Base-by-base conservation (phyloP, 1,284 basidiomycete genomes). In the Ustilago esculenta region DNA sequence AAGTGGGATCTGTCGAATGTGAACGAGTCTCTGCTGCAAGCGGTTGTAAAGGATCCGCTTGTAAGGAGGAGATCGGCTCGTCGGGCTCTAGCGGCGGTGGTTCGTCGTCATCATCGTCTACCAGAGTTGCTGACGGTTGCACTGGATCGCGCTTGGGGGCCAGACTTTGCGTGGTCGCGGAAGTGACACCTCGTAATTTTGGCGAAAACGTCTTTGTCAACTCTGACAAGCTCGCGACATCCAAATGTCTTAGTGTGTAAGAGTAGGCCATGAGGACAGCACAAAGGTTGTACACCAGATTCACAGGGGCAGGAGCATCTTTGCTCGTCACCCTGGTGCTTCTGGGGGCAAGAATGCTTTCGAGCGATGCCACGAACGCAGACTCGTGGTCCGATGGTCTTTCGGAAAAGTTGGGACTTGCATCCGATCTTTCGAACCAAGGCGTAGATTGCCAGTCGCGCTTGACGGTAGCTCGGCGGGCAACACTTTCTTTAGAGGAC, bases 41-140 rank as follows among this genome's bases (percentile, higher is more conserved):
- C n/a, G n/a, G n/a, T n/a, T n/a, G n/a, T n/a, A n/a, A n/a, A n/a
- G 37, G 33, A n/a, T 33, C 14, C 2, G 9, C 4, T 24, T n/a
- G 6, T 3, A 21, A 17, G 15, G 18, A 8, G 33, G 12, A 25
- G 37, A 17, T 27, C 2, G 59, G 47, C 10, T 21, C 33, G 30
- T 72, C 70, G 6, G 59, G 59, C 33, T 72, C 70, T 18, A 72
- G 70, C 15, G 66, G 70, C 23, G 70, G 70, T 17, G 67, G 67
- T 23, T 59, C 59, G 3, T 69, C 69, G 21, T 72, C 66, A 18
- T 64, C 51, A 12, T 46, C 32, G n/a, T n/a, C n/a, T n/a, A n/a
- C n/a, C n/a, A n/a, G n/a, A n/a, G n/a, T n/a, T n/a, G n/a, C n/a
- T n/a, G n/a, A n/a, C n/a, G n/a, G n/a, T n/a, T n/a, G n/a, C n/a